Percentiles rank a stretch among this genome's conserved stretches.
Conservation (phyloP, 768 basidiomycete genomes). For the Macrocybe gigantea region DNA sequence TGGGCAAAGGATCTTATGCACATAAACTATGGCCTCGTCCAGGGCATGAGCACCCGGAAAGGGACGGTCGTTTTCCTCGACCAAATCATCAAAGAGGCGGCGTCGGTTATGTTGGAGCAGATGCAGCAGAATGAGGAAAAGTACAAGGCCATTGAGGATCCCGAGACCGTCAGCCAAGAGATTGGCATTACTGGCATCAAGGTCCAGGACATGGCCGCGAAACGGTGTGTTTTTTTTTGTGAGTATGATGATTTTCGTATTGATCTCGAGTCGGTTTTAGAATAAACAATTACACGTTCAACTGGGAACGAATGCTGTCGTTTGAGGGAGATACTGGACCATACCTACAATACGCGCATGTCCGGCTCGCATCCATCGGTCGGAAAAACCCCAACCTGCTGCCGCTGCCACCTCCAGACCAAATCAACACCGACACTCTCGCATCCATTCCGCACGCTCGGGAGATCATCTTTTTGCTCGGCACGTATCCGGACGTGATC, state of each 20-base stretch:
- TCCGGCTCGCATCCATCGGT: conserved; percentile 83
- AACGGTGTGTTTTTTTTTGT: conserved; percentile 47
- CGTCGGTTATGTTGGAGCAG: conserved; percentile 89
- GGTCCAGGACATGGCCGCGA: conserved; percentile 96
- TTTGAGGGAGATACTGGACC: conserved; percentile 96
- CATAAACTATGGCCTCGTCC: conserved; percentile 87
- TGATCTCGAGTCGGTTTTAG: conserved; percentile 28
- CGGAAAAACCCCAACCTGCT: conserved; percentile 88
- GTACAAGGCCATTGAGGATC: conserved; percentile 83
- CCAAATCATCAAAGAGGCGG: conserved; percentile 86
- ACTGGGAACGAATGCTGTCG: conserved; percentile 90
- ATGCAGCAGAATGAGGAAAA: conserved; percentile 95
- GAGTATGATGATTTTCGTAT: neutral
- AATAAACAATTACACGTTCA: conserved; percentile 94
- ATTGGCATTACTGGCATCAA: conserved; percentile 95
- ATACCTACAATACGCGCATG: conserved; percentile 96
- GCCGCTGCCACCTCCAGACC: conserved; percentile 63
- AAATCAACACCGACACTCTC: conserved; percentile 67
- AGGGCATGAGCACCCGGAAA: conserved; percentile 91
- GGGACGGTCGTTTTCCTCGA: conserved; percentile 95
- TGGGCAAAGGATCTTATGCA: conserved; percentile 84
- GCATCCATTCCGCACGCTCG: conserved; percentile 65
- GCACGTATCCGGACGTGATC: conserved; percentile 89
- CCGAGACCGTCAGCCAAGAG: conserved; percentile 69
- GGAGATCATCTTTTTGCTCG: conserved; percentile 82